A percentile compares a stretch with the other conserved stretches of the same genome.
These are phyloP conservation scores for Theileria parva DNA, from an alignment of 169 alveolate species.

Conservation along the genomic window DNA sequence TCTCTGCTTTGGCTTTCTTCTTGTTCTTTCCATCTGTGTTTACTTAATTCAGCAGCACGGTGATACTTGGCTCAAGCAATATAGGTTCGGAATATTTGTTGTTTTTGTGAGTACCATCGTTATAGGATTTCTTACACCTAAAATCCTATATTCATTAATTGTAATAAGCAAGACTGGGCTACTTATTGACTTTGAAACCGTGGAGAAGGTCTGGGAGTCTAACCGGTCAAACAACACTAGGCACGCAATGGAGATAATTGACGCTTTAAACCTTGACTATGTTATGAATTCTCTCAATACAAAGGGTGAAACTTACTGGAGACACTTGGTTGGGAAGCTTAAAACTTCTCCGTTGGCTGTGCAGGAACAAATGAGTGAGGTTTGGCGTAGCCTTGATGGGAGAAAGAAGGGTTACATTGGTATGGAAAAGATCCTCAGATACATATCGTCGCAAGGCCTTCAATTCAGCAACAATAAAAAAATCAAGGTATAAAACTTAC, in stretches of 20 bases:
- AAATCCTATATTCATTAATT: conserved; percentile 52
- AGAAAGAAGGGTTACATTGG: not conserved
- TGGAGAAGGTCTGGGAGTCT: conserved; percentile 42
- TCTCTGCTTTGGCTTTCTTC: conserved; percentile 12
- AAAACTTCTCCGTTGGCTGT: conserved; percentile 45
- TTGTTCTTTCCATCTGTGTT: conserved; percentile 52
- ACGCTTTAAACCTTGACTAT: conserved; percentile 48
- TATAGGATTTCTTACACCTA: conserved; percentile 28
- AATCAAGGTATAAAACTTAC: conserved; percentile 13
- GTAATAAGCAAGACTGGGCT: conserved; percentile 55
- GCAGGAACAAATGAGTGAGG: conserved; percentile 19
- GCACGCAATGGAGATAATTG: conserved; percentile 56
- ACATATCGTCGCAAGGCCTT: conserved; percentile 29
- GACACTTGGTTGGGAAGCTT: conserved; percentile 48
- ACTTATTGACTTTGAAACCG: conserved; percentile 37
- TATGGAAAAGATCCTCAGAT: conserved; percentile 12
- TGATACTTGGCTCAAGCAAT: conserved; percentile 1
- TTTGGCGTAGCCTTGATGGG: conserved; percentile 36
- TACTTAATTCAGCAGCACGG: conserved; percentile 19
- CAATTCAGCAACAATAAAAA: conserved; percentile 2
- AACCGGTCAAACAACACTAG: conserved; percentile 38
- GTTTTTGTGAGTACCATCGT: conserved; percentile 1
- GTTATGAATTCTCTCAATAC: conserved; percentile 28
- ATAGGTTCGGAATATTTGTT: not conserved
- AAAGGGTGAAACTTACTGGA: conserved; percentile 60